Evolutionary conservation across 2,329 filamentous ascomycete species (phyloP).

Genomic region (Clarireedia hainanense): DNA sequence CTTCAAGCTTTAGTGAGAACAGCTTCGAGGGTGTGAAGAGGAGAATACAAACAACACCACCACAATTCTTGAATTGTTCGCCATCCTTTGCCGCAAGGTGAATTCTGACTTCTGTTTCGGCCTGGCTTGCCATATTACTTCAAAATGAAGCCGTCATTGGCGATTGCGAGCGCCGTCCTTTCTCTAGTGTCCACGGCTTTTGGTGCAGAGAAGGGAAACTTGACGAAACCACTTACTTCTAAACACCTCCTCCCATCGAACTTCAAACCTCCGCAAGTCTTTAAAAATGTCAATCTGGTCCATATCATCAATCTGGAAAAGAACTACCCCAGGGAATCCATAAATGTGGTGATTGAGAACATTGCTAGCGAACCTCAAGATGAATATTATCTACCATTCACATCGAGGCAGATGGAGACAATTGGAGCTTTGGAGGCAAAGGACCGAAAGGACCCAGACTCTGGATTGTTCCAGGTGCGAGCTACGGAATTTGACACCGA

Average conservation of each 20-base stretch:
- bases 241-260: conserved; percentile 52
- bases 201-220: conserved; percentile 23
- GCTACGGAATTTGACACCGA: conserved; percentile 55
- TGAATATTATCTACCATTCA: conserved; percentile 89
- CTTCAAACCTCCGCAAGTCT: conserved; percentile 83
- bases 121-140: conserved; percentile 9
- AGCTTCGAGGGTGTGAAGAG: neutral
- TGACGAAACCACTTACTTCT: conserved; percentile 38
- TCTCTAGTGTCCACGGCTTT: conserved; percentile 38
- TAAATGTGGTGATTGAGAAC: conserved; percentile 95
- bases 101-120: neutral
- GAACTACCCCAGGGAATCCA: conserved; percentile 77
- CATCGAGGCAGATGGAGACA: conserved; percentile 62
- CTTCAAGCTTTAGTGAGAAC: conserved; percentile 11
- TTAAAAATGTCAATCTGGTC: conserved; percentile 88
- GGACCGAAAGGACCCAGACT: conserved; percentile 74
- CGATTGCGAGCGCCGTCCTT: conserved; percentile 49
- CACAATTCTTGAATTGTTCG: neutral
- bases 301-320: conserved; percentile 90
- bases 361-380: conserved; percentile 68
- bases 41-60: neutral
- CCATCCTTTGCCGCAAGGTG: neutral
- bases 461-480: conserved; percentile 61
- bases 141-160: conserved; percentile 27
- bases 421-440: conserved; percentile 85